A percentile compares a stretch with the other conserved stretches of the same genome.
Conservation (phyloP, 2,329 filamentous ascomycete genomes). For the Coniochaeta ligniaria region DNA sequence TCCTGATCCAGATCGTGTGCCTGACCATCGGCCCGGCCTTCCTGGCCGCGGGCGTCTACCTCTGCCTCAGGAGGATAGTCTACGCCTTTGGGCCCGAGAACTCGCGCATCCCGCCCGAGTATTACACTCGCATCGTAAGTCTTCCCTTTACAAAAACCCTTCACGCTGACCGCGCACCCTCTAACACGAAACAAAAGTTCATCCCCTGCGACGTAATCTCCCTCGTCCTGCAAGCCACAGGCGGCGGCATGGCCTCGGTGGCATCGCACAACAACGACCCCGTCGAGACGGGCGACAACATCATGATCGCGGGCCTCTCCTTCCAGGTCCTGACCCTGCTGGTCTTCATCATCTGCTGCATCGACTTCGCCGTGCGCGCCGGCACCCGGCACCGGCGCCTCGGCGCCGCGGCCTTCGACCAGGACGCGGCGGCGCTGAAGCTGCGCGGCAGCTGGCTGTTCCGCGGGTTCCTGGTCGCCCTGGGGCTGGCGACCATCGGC, state of each 20-base stretch:
- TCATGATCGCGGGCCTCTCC: slow-evolving; percentile 58
- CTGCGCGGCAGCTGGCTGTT: slow-evolving; percentile 37
- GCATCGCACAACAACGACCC: slow-evolving; percentile 28
- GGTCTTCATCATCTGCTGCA: slow-evolving; percentile 42
- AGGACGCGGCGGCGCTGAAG: slow-evolving; percentile 24
- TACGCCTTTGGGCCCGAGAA: slow-evolving; percentile 38
- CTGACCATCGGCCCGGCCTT: slow-evolving; percentile 61
- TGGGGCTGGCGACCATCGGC: slow-evolving; percentile 50
- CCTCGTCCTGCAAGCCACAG: slow-evolving; percentile 52
- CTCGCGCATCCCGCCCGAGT: slow-evolving; percentile 37
- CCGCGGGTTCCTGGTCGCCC: slow-evolving; percentile 45
- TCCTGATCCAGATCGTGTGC: slow-evolving; percentile 51
- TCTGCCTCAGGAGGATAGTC: slow-evolving; percentile 48
- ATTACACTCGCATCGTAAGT: slow-evolving; percentile 41
- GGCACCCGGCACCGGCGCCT: slow-evolving; percentile 24
- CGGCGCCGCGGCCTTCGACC: slow-evolving; percentile 26
- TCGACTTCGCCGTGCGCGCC: slow-evolving; percentile 42
- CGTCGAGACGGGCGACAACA: slow-evolving; percentile 41
- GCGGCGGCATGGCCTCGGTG: slow-evolving; percentile 46
- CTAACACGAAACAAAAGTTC: slow-evolving; percentile 30
- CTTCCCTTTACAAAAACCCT: too few species aligned
- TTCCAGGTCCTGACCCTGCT: slow-evolving; percentile 53
- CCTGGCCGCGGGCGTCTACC: slow-evolving; percentile 55
- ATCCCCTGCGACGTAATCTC: slow-evolving; percentile 56
- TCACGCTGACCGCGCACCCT: too few species aligned